A percentile compares a stretch with the other conserved stretches of the same genome.
phyloP scores from a whole-genome alignment of 2,329 filamentous ascomycete genomes.

The Ascochyta rabiei region DNA sequence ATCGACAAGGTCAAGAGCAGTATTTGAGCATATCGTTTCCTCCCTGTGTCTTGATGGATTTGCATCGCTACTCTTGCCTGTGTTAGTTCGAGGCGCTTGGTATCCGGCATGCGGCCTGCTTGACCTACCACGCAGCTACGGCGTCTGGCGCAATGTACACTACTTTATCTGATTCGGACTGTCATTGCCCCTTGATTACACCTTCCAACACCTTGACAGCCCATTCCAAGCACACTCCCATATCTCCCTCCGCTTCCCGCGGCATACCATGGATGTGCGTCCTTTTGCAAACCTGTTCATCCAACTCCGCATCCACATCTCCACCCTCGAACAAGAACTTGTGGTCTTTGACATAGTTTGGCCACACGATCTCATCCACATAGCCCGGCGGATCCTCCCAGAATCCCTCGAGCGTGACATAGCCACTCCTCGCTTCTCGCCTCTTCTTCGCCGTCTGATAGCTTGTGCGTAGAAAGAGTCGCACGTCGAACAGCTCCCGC shows the following conservation, averaged over 20 bases:
- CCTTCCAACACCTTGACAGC: conserved; percentile 32
- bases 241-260: conserved; percentile 42
- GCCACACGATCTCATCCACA: conserved; percentile 94
- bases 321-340: conserved; percentile 76
- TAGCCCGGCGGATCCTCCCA: conserved; percentile 96
- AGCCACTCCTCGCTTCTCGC: conserved; percentile 72
- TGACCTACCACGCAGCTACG: not conserved
- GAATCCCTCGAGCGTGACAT: conserved; percentile 83
- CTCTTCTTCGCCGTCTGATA: conserved; percentile 68
- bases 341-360: conserved; percentile 85
- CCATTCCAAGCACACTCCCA: conserved; percentile 42
- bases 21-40: conserved; percentile 20
- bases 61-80: conserved; percentile 26
- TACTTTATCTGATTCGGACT: not conserved
- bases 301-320: conserved; percentile 66
- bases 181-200: conserved; percentile 25
- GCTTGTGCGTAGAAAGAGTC: conserved; percentile 74
- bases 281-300: conserved; percentile 47
- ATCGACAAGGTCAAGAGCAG: conserved; percentile 66
- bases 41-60: not conserved
- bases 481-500: conserved; percentile 70
- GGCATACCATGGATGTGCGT: conserved; percentile 48
- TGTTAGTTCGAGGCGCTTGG: conserved; percentile 7
- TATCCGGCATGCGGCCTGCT: not conserved
- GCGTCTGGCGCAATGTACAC: conserved; percentile 12